A percentile compares a stretch with the other conserved stretches of the same genome.
Evolutionary conservation across 306 rosid genomes (phyloP).

Genomic region (Albizia julibrissin): DNA sequence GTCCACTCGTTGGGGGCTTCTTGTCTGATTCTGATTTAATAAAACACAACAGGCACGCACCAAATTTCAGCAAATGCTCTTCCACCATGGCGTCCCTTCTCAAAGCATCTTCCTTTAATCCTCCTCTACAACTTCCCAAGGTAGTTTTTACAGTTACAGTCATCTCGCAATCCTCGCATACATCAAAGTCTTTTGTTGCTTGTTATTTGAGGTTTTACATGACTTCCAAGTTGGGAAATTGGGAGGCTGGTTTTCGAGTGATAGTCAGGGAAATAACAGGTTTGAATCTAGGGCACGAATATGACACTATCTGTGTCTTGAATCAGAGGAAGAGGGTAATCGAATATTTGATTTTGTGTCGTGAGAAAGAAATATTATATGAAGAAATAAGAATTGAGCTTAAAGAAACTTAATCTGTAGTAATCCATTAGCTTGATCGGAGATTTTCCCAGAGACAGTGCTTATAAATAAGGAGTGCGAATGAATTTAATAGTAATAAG

Average conservation of each 20-base stretch:
- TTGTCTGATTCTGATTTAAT: background rate
- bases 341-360: background rate
- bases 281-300: background rate
- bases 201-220: background rate
- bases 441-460: background rate
- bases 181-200: background rate
- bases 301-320: background rate
- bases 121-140: conserved; percentile 52
- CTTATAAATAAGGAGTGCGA: background rate
- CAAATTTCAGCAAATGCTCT: conserved; percentile 5
- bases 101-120: conserved; percentile 40
- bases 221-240: background rate
- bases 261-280: background rate
- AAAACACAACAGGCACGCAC: background rate
- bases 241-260: background rate
- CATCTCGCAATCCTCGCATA: conserved; percentile 1
- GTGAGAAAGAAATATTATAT: background rate
- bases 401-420: background rate
- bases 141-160: conserved; percentile 35
- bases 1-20: conserved; percentile 33
- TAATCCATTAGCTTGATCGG: background rate
- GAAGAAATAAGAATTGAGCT: background rate
- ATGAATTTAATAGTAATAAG: background rate
- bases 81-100: conserved; percentile 70
- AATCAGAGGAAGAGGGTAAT: background rate